Conservation (phyloP, 306 rosid species). For the Alnus glutinosa region DNA sequence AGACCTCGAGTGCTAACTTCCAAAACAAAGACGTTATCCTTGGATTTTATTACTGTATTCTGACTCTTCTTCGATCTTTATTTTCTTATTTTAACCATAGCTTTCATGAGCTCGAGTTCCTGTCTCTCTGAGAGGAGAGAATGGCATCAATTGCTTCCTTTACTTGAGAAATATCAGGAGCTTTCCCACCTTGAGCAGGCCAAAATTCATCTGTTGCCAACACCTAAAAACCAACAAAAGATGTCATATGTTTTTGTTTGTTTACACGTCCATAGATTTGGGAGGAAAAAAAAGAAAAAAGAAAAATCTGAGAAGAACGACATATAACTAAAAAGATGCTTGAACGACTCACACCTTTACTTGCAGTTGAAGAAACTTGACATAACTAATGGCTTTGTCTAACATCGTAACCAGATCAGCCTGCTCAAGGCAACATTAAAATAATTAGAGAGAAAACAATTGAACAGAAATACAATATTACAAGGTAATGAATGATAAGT, state of each 20-base stretch:
- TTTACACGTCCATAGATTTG: neutral
- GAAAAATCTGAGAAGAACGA: neutral
- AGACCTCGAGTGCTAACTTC: conserved; percentile 22
- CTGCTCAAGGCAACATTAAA: conserved; percentile 31
- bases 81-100: conserved; percentile 8
- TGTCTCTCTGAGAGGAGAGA: conserved; percentile 66
- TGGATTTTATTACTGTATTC: conserved; percentile 21
- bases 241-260: neutral
- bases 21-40: conserved; percentile 20
- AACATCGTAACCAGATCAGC: conserved; percentile 95
- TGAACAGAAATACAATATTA: neutral
- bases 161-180: conserved; percentile 87
- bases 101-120: conserved; percentile 50
- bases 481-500: neutral
- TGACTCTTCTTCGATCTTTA: conserved; percentile 7
- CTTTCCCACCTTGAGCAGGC: conserved; percentile 83
- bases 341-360: conserved; percentile 61
- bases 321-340: neutral
- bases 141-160: conserved; percentile 89
- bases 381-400: conserved; percentile 89
- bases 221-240: conserved; percentile 41
- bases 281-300: neutral
- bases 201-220: conserved; percentile 91
- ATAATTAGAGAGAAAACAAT: neutral
- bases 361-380: conserved; percentile 93